A percentile compares a stretch with the other conserved stretches of the same genome.
These are phyloP conservation scores for Alternaria panax DNA, from an alignment of 2,329 filamentous ascomycete species.

Conservation along the genomic window DNA sequence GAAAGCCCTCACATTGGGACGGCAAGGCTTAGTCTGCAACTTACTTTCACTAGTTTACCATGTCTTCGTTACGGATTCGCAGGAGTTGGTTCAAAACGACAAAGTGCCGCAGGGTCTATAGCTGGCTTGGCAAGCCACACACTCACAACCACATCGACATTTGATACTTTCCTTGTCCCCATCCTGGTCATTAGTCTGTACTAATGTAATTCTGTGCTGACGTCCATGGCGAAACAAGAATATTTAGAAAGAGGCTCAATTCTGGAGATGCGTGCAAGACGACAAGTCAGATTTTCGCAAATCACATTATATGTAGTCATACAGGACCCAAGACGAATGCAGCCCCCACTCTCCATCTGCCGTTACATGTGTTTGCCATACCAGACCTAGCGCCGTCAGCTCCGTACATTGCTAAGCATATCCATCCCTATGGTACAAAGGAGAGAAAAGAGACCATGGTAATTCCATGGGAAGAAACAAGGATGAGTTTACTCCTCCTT, in stretches of 20 bases:
- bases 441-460: constrained; percentile 9
- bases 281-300: not conserved
- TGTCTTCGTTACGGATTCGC: not conserved
- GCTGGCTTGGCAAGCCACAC: not conserved
- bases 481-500: constrained; percentile 23
- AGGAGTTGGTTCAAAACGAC: not conserved
- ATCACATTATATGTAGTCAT: constrained; percentile 17
- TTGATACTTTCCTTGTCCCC: not conserved
- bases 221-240: not conserved
- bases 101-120: not conserved
- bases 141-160: not conserved
- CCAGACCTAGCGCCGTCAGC: constrained; percentile 18
- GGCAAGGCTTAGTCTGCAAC: constrained; percentile 2
- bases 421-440: constrained; percentile 25
- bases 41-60: not conserved
- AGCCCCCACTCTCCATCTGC: constrained; percentile 5
- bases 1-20: not conserved
- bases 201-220: not conserved
- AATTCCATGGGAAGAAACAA: constrained; percentile 5
- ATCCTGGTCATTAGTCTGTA: not conserved
- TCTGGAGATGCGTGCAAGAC: not conserved
- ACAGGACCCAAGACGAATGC: constrained; percentile 12
- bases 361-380: constrained; percentile 5
- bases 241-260: not conserved
- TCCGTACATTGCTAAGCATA: constrained; percentile 19